Evolutionary conservation across 805 yeast species (phyloP).

Genomic region (Barnettozyma salicaria): DNA sequence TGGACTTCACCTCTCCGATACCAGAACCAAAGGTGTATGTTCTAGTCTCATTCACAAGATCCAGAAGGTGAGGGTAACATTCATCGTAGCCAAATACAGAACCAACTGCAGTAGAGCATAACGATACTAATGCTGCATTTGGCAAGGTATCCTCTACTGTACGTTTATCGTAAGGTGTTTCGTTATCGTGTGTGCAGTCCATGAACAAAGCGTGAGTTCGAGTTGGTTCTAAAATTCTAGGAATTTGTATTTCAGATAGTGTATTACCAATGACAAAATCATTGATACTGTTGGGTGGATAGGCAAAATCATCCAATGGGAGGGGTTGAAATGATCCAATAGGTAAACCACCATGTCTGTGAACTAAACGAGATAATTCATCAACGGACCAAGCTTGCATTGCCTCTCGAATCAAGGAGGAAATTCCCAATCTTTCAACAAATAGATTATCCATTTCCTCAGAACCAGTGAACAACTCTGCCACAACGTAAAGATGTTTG

Average conservation of each 20-base stretch:
- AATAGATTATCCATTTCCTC: slow-evolving; percentile 85
- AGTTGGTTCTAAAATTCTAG: slow-evolving; percentile 55
- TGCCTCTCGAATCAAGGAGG: slow-evolving; percentile 88
- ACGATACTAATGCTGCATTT: slow-evolving; percentile 88
- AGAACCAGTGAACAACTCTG: slow-evolving; percentile 90
- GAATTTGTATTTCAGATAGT: slow-evolving; percentile 61
- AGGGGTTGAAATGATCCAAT: slow-evolving; percentile 84
- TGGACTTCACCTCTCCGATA: slow-evolving; percentile 65
- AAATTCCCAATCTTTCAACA: slow-evolving; percentile 86
- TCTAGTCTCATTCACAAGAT: slow-evolving; percentile 74
- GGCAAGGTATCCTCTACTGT: slow-evolving; percentile 93
- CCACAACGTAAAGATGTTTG: slow-evolving; percentile 86
- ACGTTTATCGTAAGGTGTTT: slow-evolving; percentile 81
- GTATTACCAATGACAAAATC: slow-evolving; percentile 22
- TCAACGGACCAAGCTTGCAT: slow-evolving; percentile 93
- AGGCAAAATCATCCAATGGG: slow-evolving; percentile 69
- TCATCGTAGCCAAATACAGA: slow-evolving; percentile 94
- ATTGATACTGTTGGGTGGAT: slow-evolving; percentile 42
- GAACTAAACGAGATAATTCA: slow-evolving; percentile 80
- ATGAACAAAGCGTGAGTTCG: slow-evolving; percentile 92
- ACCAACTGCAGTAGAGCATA: slow-evolving; percentile 91
- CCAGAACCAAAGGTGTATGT: slow-evolving; percentile 55
- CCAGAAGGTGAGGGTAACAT: slow-evolving; percentile 73
- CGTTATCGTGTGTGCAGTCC: slow-evolving; percentile 98
- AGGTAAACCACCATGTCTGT: slow-evolving; percentile 92